Conservation (phyloP, 768 basidiomycete species). For the Pleurotus citrinopileatus region DNA sequence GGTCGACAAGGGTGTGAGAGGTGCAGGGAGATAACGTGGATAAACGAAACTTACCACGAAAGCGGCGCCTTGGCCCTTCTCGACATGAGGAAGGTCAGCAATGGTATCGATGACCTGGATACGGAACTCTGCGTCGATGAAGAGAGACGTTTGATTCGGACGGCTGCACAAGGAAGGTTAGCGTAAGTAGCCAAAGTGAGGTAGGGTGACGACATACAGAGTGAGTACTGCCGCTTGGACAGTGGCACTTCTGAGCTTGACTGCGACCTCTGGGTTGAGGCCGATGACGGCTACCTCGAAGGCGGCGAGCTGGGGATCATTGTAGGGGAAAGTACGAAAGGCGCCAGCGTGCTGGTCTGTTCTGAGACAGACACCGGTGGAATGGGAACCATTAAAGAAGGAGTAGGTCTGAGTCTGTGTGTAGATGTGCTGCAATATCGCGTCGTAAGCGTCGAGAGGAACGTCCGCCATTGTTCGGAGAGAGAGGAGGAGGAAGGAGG, state of each 20-base stretch:
- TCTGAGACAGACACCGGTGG: slow-evolving; percentile 73
- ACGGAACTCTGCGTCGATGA: slow-evolving; percentile 77
- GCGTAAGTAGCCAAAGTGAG: not conserved
- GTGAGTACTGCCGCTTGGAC: slow-evolving; percentile 74
- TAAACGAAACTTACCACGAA: slow-evolving; percentile 51
- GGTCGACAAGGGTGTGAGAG: not conserved
- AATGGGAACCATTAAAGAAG: slow-evolving; percentile 16
- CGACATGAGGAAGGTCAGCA: slow-evolving; percentile 63
- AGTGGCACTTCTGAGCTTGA: slow-evolving; percentile 71
- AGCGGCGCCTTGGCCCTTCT: slow-evolving; percentile 88
- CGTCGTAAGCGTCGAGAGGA: slow-evolving; percentile 62
- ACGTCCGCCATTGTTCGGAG: slow-evolving; percentile 7
- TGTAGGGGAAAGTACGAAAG: slow-evolving; percentile 86
- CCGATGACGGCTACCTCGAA: slow-evolving; percentile 77
- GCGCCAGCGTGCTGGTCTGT: slow-evolving; percentile 42
- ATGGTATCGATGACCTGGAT: slow-evolving; percentile 82
- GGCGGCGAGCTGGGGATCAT: slow-evolving; percentile 67
- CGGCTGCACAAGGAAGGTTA: slow-evolving; percentile 32
- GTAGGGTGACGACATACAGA: slow-evolving; percentile 41
- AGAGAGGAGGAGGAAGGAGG: not conserved
- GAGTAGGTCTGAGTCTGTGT: slow-evolving; percentile 48
- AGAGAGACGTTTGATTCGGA: slow-evolving; percentile 51
- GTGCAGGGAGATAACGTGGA: not conserved
- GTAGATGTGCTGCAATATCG: slow-evolving; percentile 77
- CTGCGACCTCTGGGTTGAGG: slow-evolving; percentile 82